phyloP scores from a whole-genome alignment of 2,329 filamentous ascomycete species.

The Neonectria sp. region DNA sequence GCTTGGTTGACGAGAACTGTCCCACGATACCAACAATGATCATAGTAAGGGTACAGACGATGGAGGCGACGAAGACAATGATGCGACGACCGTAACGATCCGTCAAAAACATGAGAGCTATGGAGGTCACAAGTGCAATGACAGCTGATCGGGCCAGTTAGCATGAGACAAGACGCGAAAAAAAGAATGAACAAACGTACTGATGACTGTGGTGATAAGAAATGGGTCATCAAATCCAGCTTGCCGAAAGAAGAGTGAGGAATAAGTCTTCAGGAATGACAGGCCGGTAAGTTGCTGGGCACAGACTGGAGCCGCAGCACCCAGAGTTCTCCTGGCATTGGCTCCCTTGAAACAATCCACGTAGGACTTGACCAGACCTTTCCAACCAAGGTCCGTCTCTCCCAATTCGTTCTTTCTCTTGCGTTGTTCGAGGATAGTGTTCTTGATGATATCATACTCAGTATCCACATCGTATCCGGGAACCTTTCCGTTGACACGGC shows the following conservation, averaged over 20 bases:
- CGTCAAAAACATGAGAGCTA: conserved; percentile 27
- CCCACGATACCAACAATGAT: conserved; percentile 28
- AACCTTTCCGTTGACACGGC: conserved; percentile 26
- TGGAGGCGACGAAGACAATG: conserved; percentile 22
- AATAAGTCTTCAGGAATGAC: conserved; percentile 32
- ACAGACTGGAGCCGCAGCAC: conserved; percentile 30
- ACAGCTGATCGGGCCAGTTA: conserved; percentile 8
- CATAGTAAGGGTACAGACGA: conserved; percentile 24
- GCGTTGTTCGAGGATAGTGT: conserved; percentile 30
- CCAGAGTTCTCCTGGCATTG: conserved; percentile 28
- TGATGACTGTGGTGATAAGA: conserved; percentile 30
- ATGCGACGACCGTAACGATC: conserved; percentile 28
- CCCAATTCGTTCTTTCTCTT: conserved; percentile 15
- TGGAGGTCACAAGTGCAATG: conserved; percentile 20
- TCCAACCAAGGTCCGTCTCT: conserved; percentile 11
- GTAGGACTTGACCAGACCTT: conserved; percentile 15
- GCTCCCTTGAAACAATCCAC: conserved; percentile 26
- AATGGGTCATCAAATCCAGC: conserved; percentile 29
- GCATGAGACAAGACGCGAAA: background rate
- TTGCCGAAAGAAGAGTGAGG: conserved; percentile 30
- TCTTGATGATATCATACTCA: conserved; percentile 30
- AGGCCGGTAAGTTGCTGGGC: conserved; percentile 33
- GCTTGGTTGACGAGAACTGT: conserved; percentile 10
- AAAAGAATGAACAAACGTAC: background rate
- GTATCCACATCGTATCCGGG: conserved; percentile 22